Base-by-base conservation (phyloP, 2,329 filamentous ascomycete species). In the Penicillium hesseltinei region DNA sequence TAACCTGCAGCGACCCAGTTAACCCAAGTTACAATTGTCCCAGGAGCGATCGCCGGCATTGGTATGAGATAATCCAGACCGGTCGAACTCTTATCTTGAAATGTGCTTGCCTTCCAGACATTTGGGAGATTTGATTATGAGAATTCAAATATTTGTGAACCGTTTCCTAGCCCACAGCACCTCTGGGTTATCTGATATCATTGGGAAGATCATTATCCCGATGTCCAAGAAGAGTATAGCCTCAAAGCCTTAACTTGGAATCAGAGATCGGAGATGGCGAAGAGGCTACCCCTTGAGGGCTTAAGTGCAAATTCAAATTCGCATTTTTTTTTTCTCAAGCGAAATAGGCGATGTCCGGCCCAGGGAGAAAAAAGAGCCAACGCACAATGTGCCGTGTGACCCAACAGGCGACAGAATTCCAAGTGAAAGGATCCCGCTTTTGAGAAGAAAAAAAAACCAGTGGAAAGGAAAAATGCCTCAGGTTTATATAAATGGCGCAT, bases 381-480 rank as follows among this genome's bases (percentile, higher is more conserved):
- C 27, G n/a, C 25, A 43, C 23, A 7, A 6, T 31, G 11, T 38
- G 7, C 31, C 25, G 38, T 38, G 56, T 33, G 52, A 39, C 43
- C 38, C 33, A 54, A 36, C 33, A 58, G 50, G 53, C 46, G 42
- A 47, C 40, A 33, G 27, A 27, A 42, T 48, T 48, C 3, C 8
- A 17, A 38, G 17, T 21, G 36, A 43, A 51, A n/a, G 17, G 17
- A 39, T 44, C 50, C 50, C 39, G 49, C 31, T 27, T 43, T 51
- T 27, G 23, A 38, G 42, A 13, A 27, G 23, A 27, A 27, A 27
- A 27, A 0, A 35, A 36, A 60, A 63, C 58, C 56, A 65, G 57
- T 64, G 63, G 63, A 57, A 59, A 58, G 38, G 51, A 59, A 66
- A 66, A 66, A 65, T 64, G 62, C 62, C 64, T 66, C 64, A 65